A percentile compares a stretch with the other conserved stretches of the same genome.
Evolutionary conservation across 768 basidiomycete genomes (phyloP).

Genomic region (Trametes sanguinea): DNA sequence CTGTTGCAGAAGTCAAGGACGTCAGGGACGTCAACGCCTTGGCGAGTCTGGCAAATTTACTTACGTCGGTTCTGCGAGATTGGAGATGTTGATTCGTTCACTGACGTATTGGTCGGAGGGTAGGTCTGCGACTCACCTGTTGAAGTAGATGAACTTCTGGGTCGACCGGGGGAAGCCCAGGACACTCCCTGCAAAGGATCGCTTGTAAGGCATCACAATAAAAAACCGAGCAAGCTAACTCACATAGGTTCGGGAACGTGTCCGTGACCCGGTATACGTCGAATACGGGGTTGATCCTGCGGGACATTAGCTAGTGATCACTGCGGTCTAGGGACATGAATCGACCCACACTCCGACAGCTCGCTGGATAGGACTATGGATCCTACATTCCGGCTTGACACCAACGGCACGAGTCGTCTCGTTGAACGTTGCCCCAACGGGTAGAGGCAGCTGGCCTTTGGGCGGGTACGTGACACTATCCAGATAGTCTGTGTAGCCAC

Average conservation of each 20-base stretch:
- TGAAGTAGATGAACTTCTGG: constrained; percentile 58
- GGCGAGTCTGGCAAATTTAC: not conserved
- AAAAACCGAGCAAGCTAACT: constrained; percentile 21
- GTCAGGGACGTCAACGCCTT: not conserved
- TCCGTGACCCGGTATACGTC: constrained; percentile 59
- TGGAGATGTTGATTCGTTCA: not conserved
- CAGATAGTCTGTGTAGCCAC: constrained; percentile 38
- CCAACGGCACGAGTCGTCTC: constrained; percentile 26
- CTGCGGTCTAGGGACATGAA: not conserved
- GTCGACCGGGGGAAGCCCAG: constrained; percentile 70
- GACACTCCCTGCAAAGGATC: constrained; percentile 57
- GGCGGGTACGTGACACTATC: constrained; percentile 41
- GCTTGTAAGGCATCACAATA: not conserved
- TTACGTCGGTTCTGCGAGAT: constrained; percentile 40
- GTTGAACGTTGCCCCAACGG: constrained; percentile 36
- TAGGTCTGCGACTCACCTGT: constrained; percentile 33
- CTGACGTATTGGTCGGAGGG: not conserved
- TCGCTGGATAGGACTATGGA: constrained; percentile 51
- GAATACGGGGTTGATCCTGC: constrained; percentile 58
- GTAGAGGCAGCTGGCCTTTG: constrained; percentile 34
- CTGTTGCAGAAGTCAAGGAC: constrained; percentile 12
- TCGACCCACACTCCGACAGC: constrained; percentile 47
- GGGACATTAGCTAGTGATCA: not conserved
- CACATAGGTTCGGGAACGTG: constrained; percentile 39
- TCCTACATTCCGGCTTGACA: constrained; percentile 43